Evolutionary conservation across 2,329 filamentous ascomycete genomes (phyloP).

Genomic region (Aspergillus ochraceoroseus): DNA sequence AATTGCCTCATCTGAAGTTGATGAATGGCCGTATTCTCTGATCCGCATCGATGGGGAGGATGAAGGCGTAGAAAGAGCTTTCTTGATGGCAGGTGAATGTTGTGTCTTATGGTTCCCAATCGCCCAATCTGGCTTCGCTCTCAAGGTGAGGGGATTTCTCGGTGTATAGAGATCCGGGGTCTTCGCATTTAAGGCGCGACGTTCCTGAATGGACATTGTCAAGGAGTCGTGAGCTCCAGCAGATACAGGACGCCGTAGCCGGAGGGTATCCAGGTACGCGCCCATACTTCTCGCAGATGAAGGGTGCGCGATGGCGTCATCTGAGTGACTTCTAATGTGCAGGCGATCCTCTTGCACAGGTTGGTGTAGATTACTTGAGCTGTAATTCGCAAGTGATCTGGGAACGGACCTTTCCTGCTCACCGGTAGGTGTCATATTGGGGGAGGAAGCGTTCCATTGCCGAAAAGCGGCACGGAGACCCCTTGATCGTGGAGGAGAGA

Average conservation of each 20-base stretch:
- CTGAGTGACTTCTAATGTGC: conserved; percentile 9
- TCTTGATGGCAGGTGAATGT: conserved; percentile 7
- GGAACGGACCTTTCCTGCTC: conserved; percentile 6
- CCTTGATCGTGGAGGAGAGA: conserved; percentile 36
- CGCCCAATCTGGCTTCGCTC: conserved; percentile 19
- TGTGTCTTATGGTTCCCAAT: conserved; percentile 17
- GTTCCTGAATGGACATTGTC: conserved; percentile 35
- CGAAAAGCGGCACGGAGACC: conserved; percentile 38
- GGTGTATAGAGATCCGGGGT: conserved; percentile 25
- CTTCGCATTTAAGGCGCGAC: conserved; percentile 34
- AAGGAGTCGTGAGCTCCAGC: conserved; percentile 8
- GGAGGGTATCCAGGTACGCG: conserved; percentile 1
- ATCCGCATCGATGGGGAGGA: conserved; percentile 24
- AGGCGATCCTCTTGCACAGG: conserved; percentile 7
- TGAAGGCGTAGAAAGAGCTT: conserved; percentile 16
- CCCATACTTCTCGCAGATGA: conserved; percentile 1
- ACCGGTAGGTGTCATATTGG: conserved; percentile 14
- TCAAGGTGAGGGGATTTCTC: conserved; percentile 28
- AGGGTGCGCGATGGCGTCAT: conserved; percentile 7
- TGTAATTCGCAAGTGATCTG: background rate
- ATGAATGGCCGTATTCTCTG: conserved; percentile 10
- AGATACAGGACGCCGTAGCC: conserved; percentile 19
- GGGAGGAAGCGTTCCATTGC: conserved; percentile 30
- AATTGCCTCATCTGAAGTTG: conserved; percentile 18
- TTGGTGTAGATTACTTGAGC: background rate